Base-by-base conservation (phyloP, 139 green algal genomes). In the Spirogloea muscicola region DNA sequence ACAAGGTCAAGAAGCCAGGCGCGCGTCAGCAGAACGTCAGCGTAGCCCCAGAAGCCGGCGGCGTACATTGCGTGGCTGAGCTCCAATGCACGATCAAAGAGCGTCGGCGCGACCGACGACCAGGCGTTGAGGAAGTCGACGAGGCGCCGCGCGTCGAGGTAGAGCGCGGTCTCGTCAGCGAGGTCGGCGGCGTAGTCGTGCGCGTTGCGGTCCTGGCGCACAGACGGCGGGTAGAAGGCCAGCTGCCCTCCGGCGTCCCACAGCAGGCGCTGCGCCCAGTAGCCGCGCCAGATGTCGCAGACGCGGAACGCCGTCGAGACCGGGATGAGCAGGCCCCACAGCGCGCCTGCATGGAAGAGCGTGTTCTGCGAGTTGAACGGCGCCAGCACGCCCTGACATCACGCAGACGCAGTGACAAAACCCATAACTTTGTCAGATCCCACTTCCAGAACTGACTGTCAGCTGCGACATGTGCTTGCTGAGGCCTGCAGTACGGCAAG, bases 281-380 rank as follows among this genome's bases (percentile, higher is more conserved):
- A 64, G 55, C 55, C 55, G 10, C 55, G 29, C 55, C 55, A 64
- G 29, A 64, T 64, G 36, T 64, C 55, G 55, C 55, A 64, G 10
- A 64, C 55, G 10, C 55, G 55, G 55, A 64, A 64, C 10, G 55
- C 10, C 10, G 55, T 64, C 29, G 55, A 42, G 55, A 64, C 55
- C 10, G 55, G 55, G 10, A 64, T 9, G 10, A 64, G 55, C 55
- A 64, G 10, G 36, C 55, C 55, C 55, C 55, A 64, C 55, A 64
- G 29, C 39, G 55, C 55, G 10, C 39, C 55, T 64, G 10, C 39
- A 9, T 27, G 55, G 36, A 64, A 64, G 55, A 64, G 9, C 10
- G 36, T 40, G 55, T 64, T 64, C 29, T 64, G 29, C 10, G 55
- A 64, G 36, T 10, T 27, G 36, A 64, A 49, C 13, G 55, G 55